Evolutionary conservation across 1,139 yeast species (phyloP).

Genomic region (Sugiyamaella sp.): DNA sequence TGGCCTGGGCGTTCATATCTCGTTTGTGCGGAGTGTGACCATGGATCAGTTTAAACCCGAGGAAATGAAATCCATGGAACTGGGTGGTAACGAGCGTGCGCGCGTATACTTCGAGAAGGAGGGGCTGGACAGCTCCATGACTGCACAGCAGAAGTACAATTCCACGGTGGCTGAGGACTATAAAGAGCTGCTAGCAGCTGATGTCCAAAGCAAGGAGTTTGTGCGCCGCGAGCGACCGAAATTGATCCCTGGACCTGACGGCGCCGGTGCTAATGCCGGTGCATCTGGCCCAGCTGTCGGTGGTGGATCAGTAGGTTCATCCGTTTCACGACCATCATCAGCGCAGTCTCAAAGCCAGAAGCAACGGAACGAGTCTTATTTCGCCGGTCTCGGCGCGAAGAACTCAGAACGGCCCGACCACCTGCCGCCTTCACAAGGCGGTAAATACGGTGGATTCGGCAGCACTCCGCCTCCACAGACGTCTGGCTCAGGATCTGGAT

Average conservation of each 20-base stretch:
- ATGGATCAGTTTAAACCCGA: conserved; percentile 98
- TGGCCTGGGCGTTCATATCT: conserved; percentile 94
- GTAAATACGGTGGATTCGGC: conserved; percentile 90
- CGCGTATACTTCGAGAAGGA: conserved; percentile 66
- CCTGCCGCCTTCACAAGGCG: conserved; percentile 93
- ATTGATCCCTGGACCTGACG: conserved; percentile 33
- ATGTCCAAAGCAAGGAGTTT: conserved; percentile 73
- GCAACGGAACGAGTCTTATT: conserved; percentile 74
- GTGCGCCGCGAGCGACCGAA: conserved; percentile 46
- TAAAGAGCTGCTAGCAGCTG: conserved; percentile 75
- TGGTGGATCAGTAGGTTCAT: conserved; percentile 3
- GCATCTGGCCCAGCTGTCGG: conserved; percentile 23
- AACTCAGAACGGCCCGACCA: conserved; percentile 76
- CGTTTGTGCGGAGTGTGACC: conserved; percentile 93
- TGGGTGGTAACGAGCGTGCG: conserved; percentile 88
- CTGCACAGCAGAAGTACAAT: conserved; percentile 77
- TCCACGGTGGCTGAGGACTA: conserved; percentile 94
- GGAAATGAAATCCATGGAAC: conserved; percentile 86
- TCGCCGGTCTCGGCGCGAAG: conserved; percentile 72
- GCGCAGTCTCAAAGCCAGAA: conserved; percentile 46
- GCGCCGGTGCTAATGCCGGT: conserved; percentile 29
- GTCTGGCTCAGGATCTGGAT: conserved; percentile 46
- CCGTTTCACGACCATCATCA: conserved; percentile 19
- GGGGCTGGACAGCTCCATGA: conserved; percentile 68
- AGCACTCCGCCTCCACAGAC: conserved; percentile 60